These are phyloP conservation scores for Alternaria gaisen DNA, from an alignment of 2,329 filamentous ascomycete genomes.

Conservation along the genomic window DNA sequence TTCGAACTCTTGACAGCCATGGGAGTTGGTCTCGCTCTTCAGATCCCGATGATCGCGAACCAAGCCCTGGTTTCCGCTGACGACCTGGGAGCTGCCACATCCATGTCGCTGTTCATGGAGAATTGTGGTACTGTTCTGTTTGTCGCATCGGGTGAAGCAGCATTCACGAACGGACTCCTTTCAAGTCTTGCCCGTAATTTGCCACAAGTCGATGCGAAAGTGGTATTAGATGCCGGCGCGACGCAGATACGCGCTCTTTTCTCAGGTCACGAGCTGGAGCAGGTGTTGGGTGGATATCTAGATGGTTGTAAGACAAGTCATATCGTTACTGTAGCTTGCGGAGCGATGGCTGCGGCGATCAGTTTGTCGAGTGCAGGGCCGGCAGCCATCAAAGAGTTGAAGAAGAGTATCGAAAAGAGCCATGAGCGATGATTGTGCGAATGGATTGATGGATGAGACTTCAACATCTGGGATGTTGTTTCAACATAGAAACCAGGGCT, in stretches of 20 bases:
- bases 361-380: conserved; percentile 30
- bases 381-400: conserved; percentile 26
- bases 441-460: not conserved
- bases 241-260: conserved; percentile 54
- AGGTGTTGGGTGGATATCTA: conserved; percentile 35
- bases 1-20: conserved; percentile 58
- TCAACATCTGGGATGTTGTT: conserved; percentile 5
- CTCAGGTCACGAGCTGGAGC: conserved; percentile 27
- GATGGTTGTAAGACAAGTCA: conserved; percentile 39
- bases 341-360: conserved; percentile 29
- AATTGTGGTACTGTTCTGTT: conserved; percentile 56
- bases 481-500: not conserved
- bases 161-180: conserved; percentile 55
- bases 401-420: conserved; percentile 24
- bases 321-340: conserved; percentile 31
- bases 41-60: conserved; percentile 53
- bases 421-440: conserved; percentile 18
- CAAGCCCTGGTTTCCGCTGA: conserved; percentile 48
- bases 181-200: conserved; percentile 43
- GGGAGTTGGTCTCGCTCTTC: conserved; percentile 55
- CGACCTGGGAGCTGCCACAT: conserved; percentile 53
- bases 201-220: conserved; percentile 46
- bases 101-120: conserved; percentile 56
- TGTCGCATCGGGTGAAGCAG: conserved; percentile 53
- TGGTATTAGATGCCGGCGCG: conserved; percentile 55